These are phyloP conservation scores for Colletotrichum sp. DNA, from an alignment of 2,329 filamentous ascomycete species.

Conservation along the genomic window DNA sequence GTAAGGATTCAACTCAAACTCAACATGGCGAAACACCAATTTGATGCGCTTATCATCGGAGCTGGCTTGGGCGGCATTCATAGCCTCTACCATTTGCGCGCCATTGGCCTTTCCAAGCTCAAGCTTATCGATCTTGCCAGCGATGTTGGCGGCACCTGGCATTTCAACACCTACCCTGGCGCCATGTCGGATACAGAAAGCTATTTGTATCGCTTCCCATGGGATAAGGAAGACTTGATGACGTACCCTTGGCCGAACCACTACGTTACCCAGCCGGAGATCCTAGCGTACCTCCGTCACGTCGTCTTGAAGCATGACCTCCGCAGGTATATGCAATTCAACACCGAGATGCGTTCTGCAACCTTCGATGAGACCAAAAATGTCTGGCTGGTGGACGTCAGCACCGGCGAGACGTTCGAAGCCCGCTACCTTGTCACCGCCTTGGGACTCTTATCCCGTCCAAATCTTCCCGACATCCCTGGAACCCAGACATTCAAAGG, in stretches of 20 bases:
- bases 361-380: background rate
- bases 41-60: background rate
- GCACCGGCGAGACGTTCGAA: background rate
- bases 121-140: constrained; percentile 24
- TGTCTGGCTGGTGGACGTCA: background rate
- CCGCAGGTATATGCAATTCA: background rate
- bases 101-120: background rate
- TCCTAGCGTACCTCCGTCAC: constrained; percentile 10
- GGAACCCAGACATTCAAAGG: background rate
- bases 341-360: background rate
- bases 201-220: constrained; percentile 2
- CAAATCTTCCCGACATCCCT: background rate
- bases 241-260: constrained; percentile 6
- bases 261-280: constrained; percentile 10
- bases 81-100: background rate
- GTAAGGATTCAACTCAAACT: background rate
- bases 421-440: background rate
- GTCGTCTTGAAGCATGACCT: background rate
- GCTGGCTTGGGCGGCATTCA: background rate
- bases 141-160: constrained; percentile 26
- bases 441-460: background rate
- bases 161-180: constrained; percentile 26
- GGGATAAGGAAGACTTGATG: constrained; percentile 6
- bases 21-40: background rate
- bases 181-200: background rate